Conservation (phyloP, 202 grass and related monocot species). For the Hordeum pubiflorum region DNA sequence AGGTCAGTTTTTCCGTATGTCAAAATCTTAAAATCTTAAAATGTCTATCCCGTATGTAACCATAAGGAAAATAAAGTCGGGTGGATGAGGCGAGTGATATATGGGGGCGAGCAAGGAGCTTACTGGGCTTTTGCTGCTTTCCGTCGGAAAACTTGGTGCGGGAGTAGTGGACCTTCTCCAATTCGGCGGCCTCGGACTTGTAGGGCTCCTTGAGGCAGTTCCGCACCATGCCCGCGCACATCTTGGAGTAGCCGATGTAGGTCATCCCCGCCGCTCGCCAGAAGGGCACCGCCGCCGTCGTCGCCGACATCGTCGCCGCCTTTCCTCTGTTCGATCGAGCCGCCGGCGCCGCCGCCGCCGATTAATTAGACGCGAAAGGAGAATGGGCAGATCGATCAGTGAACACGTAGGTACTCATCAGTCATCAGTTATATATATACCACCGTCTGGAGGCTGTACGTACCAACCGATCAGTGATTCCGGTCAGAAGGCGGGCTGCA, state of each 20-base stretch:
- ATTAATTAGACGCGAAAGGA: too few species aligned
- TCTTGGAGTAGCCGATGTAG: slow-evolving; percentile 94
- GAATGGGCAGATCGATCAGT: too few species aligned
- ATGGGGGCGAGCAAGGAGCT: not conserved
- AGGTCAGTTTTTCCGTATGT: not conserved
- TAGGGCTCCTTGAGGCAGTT: slow-evolving; percentile 89
- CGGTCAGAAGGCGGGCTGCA: too few species aligned
- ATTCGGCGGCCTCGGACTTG: slow-evolving; percentile 44
- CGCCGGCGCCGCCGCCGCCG: too few species aligned
- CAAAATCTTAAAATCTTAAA: too few species aligned
- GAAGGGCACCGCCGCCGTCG: slow-evolving; percentile 63
- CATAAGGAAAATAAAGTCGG: not conserved
- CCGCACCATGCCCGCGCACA: slow-evolving; percentile 74
- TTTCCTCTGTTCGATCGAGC: not conserved
- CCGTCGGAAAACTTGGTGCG: slow-evolving; percentile 59
- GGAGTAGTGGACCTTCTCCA: slow-evolving; percentile 89
- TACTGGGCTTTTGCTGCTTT: slow-evolving; percentile 81
- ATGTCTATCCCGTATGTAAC: not conserved
- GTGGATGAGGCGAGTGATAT: not conserved
- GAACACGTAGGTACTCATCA: too few species aligned
- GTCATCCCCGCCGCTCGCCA: slow-evolving; percentile 88
- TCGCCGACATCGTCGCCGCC: slow-evolving; percentile 38
- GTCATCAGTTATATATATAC: too few species aligned
- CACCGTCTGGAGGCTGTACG: too few species aligned
- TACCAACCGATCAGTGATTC: too few species aligned